Evolutionary conservation across 2,329 filamentous ascomycete species (phyloP), one percentile per base, ranked within the genome.

Genomic region (Colletotrichum sp.): DNA sequence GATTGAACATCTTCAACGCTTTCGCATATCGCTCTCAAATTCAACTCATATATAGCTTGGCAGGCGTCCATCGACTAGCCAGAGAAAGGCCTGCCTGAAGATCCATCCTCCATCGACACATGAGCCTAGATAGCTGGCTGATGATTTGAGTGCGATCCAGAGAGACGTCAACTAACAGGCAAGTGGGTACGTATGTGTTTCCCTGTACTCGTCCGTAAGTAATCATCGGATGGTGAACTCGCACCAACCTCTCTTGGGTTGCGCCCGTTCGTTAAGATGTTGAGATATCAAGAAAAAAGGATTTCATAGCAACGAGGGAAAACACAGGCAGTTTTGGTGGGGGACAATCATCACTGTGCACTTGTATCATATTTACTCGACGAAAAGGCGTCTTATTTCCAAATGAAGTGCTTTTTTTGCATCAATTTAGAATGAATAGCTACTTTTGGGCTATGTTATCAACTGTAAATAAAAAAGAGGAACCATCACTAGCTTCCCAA

Each of bases 381-480:
- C 3, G 28, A 7, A 10, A 2, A 6, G 28, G 56, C 10, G 1
- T 60, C 5, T 34, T 30, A 12, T 24, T 43, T 28, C 64, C 56
- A 28, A 32, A 38, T 15, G 8, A 68, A 38, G 7, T 16, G 48
- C 48, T 10, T 61, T 52, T 52, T 60, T 36, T n/a, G 30, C 65
- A 26, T 76, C 73, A 68, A 60, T 73, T 73, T 68, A 48, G 56
- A 32, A 65, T 34, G 55, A 30, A 55, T 24, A 52, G 71, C 61
- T 66, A n/a, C 55, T 66, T 66, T 61, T 43, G 60, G 66, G 62
- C 61, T 66, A 43, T 66, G 13, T 24, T 24, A 32, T 18, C 32
- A 68, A 73, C 60, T 75, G 34, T n/a, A 70, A 62, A 76, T 15
- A 21, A 77, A 65, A 65, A 62, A 73, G 38, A 69, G 58, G 36